These are phyloP conservation scores for Acanthamoeba culbertsoni DNA, from an alignment of 208 protist species.

Conservation along the genomic window DNA sequence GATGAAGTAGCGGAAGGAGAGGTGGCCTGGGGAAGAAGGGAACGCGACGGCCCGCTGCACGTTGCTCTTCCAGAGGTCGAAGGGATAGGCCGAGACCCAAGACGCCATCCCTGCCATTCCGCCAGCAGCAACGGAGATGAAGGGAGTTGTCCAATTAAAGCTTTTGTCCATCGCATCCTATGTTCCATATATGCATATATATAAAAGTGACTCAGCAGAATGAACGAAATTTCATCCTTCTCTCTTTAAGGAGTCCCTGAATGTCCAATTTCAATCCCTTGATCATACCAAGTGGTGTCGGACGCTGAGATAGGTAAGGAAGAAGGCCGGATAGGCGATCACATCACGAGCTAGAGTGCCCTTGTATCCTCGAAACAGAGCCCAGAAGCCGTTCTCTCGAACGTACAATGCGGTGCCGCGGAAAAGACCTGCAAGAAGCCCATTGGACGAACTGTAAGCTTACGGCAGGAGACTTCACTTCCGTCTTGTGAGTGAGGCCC, in stretches of 20 bases:
- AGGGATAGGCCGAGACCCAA: conserved; percentile 29
- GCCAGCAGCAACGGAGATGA: background rate
- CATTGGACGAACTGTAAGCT: background rate
- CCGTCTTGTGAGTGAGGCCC: background rate
- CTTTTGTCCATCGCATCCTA: background rate
- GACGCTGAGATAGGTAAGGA: conserved; percentile 7
- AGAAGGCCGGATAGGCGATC: conserved; percentile 3
- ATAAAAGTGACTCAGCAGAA: background rate
- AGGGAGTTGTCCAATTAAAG: background rate
- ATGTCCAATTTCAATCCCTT: no score
- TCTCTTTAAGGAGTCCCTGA: no score
- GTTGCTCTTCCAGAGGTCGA: conserved; percentile 56
- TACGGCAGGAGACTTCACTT: no score
- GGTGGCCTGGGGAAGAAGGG: background rate
- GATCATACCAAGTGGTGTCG: background rate
- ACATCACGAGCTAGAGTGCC: background rate
- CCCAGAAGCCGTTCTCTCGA: background rate
- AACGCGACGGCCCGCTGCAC: background rate
- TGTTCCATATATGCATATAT: background rate
- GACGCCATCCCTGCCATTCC: background rate
- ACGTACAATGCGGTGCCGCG: background rate
- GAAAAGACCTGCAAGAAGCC: background rate
- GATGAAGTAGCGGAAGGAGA: background rate
- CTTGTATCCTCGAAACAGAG: background rate
- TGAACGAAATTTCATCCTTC: no score